phyloP scores from a whole-genome alignment of 164 flowering plant genomes.

The Vitis riparia region DNA sequence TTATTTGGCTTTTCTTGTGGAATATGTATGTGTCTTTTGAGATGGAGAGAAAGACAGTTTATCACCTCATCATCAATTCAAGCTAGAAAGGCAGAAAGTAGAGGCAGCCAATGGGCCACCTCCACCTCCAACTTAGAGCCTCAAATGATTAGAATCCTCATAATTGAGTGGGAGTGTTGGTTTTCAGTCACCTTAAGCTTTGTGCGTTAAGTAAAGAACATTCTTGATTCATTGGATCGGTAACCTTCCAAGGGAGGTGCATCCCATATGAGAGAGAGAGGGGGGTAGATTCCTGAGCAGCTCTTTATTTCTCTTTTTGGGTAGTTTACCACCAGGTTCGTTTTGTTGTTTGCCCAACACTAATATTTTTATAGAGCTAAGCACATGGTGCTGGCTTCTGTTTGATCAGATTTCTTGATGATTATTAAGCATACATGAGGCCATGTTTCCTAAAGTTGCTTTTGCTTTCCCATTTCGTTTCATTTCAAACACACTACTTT shows the following conservation, averaged over 20 bases:
- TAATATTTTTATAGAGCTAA: slow-evolving; percentile 3
- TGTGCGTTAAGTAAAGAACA: background rate
- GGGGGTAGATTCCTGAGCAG: slow-evolving; percentile 11
- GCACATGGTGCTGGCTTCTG: slow-evolving; percentile 29
- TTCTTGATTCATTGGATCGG: slow-evolving; percentile 2
- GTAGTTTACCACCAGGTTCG: slow-evolving; percentile 8
- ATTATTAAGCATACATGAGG: slow-evolving; percentile 8
- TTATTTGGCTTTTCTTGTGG: slow-evolving; percentile 30
- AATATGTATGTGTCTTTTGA: slow-evolving; percentile 20
- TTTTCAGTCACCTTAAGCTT: slow-evolving; percentile 16
- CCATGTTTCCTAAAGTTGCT: slow-evolving; percentile 16
- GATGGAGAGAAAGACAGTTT: slow-evolving; percentile 18
- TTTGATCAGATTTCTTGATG: slow-evolving; percentile 1
- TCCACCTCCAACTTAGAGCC: slow-evolving; percentile 12
- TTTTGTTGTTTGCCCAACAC: slow-evolving; percentile 5
- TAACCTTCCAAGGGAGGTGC: background rate
- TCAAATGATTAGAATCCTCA: slow-evolving; percentile 21
- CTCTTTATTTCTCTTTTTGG: slow-evolving; percentile 7
- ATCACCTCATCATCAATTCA: slow-evolving; percentile 6
- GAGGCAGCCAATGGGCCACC: slow-evolving; percentile 1
- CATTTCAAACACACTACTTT: slow-evolving; percentile 10
- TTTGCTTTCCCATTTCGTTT: slow-evolving; percentile 7
- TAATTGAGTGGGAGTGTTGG: background rate
- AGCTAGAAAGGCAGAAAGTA: slow-evolving; percentile 11
- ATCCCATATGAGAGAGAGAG: background rate